Conservation (phyloP, 139 green algal genomes). For the Spirogloea muscicola region DNA sequence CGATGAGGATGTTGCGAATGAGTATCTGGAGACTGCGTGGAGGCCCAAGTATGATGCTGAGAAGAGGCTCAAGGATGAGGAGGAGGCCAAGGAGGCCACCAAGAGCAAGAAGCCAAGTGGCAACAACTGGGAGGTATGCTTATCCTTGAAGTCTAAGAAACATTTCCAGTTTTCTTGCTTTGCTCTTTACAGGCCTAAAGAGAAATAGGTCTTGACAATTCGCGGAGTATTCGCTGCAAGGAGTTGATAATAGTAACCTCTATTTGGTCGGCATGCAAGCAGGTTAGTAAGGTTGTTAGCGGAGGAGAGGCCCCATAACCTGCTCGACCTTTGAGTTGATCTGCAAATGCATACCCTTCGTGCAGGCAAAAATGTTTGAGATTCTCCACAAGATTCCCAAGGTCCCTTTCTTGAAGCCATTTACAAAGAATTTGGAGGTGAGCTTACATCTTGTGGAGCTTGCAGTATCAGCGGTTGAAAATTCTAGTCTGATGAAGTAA, state of each 20-base stretch:
- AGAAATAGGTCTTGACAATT: too few relatives aligned
- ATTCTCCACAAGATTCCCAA: slow-evolving; percentile 27
- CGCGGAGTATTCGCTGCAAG: too few relatives aligned
- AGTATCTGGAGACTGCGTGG: slow-evolving; percentile 34
- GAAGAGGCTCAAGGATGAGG: slow-evolving; percentile 15
- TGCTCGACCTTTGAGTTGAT: too few relatives aligned
- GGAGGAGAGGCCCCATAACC: not conserved
- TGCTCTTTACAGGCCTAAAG: too few relatives aligned
- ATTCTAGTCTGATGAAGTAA: too few relatives aligned
- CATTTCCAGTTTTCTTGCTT: too few relatives aligned
- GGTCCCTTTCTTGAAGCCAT: not conserved
- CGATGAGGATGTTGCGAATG: slow-evolving; percentile 37
- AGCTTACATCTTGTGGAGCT: not conserved
- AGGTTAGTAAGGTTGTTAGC: not conserved
- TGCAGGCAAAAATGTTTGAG: slow-evolving; percentile 32
- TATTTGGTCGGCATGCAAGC: too few relatives aligned
- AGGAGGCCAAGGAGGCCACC: not conserved
- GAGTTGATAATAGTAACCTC: not conserved
- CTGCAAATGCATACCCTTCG: too few relatives aligned
- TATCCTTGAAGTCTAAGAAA: too few relatives aligned
- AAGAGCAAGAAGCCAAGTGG: not conserved
- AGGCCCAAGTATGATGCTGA: slow-evolving; percentile 31
- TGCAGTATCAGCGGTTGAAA: not conserved
- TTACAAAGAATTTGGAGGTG: slow-evolving; percentile 10
- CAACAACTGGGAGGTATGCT: not conserved